Evolutionary conservation across 805 yeast genomes (phyloP).

Genomic region (Metschnikowia koreensis): DNA sequence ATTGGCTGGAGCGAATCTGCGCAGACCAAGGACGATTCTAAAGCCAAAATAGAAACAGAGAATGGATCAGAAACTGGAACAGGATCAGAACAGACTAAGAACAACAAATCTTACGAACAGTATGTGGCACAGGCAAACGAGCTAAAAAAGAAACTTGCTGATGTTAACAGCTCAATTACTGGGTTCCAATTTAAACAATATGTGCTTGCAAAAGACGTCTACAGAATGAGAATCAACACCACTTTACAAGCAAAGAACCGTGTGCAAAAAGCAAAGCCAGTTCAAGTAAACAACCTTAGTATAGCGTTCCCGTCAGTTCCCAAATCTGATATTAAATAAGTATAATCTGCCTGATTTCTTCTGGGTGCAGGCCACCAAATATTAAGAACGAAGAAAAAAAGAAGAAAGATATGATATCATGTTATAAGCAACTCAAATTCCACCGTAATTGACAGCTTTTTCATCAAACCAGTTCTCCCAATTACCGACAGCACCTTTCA

Average conservation of each 20-base stretch:
- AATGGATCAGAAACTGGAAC: conserved; percentile 9
- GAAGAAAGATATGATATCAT: not conserved
- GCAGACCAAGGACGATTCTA: conserved; percentile 20
- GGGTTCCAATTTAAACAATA: conserved; percentile 37
- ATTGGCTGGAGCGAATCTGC: conserved; percentile 20
- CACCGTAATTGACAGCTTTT: conserved; percentile 54
- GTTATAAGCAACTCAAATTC: conserved; percentile 6
- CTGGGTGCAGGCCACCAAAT: not conserved
- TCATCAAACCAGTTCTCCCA: conserved; percentile 85
- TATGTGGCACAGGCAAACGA: conserved; percentile 19
- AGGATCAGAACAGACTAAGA: conserved; percentile 17
- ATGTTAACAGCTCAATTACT: conserved; percentile 22
- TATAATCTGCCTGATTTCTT: too few relatives aligned
- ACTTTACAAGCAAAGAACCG: conserved; percentile 4
- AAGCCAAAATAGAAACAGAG: conserved; percentile 17
- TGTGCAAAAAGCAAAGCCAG: not conserved
- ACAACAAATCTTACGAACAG: conserved; percentile 17
- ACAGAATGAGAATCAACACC: conserved; percentile 37
- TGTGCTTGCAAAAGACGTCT: conserved; percentile 41
- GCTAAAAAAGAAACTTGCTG: conserved; percentile 18
- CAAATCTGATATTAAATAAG: not conserved
- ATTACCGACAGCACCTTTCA: conserved; percentile 48
- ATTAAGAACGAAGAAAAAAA: not conserved
- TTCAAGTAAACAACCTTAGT: not conserved
- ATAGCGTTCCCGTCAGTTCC: conserved; percentile 4